Base-by-base conservation (phyloP, 1,284 basidiomycete genomes). In the Ganoderma meredithae region DNA sequence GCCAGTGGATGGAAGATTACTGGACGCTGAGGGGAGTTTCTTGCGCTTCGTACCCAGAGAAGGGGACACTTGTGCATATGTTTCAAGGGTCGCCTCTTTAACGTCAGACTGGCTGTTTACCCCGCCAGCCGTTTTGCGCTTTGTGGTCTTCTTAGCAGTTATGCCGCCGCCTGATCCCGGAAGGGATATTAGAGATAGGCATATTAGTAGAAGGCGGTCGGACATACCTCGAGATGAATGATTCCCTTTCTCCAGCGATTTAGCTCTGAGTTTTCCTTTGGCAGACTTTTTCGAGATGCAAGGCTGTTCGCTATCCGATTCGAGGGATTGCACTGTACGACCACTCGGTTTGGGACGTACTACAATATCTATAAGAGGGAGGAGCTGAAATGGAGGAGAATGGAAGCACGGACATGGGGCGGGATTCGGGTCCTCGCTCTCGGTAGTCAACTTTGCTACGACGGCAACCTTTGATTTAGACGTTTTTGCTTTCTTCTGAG, bases 251-350 rank as follows among this genome's bases (percentile, higher is more conserved):
- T 39, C 31, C 3, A 19, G 27, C 12, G 53, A 3, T n/a, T n/a
- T 44, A 19, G 53, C 62, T 56, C 62, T 67, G 15, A 33, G 60
- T 49, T 67, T 67, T 1, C 60, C 62, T 36, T 65, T 69, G 33
- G n/a, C 6, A 12, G 59, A 33, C 13, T 60, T 44, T 4, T 27
- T 40, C 10, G 12, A 25, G 13, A 49, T 7, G 22, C 19, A 25
- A 22, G 53, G 27, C 7, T 55, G 27, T 55, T 49, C 47, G 22
- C 47, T 47, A n/a, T 49, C 47, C 12, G 47, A 49, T 49, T 49
- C 22, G 12, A 49, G 10, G 13, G 10, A 13, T 49, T 25, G 47
- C 12, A 19, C 22, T 49, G 47, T 9, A 1, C 12, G 47, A n/a
- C 3, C 10, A 25, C 10, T 22, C 8, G n/a, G 47, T 4, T 49